Conservation (phyloP, 805 yeast genomes). For the Myxozyma sirexii region DNA sequence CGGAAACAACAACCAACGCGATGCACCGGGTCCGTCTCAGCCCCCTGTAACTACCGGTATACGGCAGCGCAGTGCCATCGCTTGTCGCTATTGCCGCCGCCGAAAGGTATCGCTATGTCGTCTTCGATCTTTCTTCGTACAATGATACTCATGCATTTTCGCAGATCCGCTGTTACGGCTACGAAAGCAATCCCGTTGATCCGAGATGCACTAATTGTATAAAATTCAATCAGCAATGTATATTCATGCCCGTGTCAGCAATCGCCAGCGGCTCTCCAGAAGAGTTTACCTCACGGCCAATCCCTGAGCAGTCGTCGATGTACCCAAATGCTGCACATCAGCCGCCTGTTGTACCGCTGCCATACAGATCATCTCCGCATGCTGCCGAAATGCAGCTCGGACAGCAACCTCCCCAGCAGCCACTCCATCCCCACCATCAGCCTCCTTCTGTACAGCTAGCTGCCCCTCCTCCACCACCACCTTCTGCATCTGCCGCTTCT, state of each 20-base stretch:
- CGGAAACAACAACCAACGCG: not conserved
- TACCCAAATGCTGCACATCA: not conserved
- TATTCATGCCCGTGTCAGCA: conserved; percentile 40
- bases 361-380: not conserved
- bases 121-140: not conserved
- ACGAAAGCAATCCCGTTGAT: conserved; percentile 37
- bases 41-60: conserved; percentile 5
- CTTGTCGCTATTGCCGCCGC: conserved; percentile 42
- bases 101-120: conserved; percentile 31
- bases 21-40: not conserved
- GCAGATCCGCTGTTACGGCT: conserved; percentile 42
- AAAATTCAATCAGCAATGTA: conserved; percentile 40
- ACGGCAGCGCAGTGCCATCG: conserved; percentile 41
- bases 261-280: conserved; percentile 12
- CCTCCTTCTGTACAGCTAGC: too few species aligned
- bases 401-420: not conserved
- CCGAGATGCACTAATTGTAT: conserved; percentile 41
- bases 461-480: not conserved
- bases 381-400: not conserved
- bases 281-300: conserved; percentile 1
- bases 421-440: not conserved
- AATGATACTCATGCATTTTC: not conserved
- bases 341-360: not conserved
- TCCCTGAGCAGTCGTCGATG: not conserved
- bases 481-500: not conserved